A percentile compares a stretch with the other conserved stretches of the same genome.
Evolutionary conservation across 148 eudicot genomes (phyloP).

Genomic region (Talinum fruticosum): DNA sequence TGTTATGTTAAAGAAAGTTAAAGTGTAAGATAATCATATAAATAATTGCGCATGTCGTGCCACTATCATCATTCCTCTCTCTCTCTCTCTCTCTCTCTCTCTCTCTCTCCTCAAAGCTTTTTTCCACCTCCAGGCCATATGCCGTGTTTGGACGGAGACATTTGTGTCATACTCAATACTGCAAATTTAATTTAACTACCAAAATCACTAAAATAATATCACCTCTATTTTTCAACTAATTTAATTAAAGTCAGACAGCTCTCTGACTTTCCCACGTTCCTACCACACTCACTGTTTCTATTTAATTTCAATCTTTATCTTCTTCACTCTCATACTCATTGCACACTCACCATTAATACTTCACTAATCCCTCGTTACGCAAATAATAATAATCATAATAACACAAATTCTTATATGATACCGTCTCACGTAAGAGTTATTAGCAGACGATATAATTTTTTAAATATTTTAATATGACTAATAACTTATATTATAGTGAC

Average conservation of each 20-base stretch:
- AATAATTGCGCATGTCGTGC: constrained; percentile 15
- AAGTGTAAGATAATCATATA: background rate
- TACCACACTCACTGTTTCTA: background rate
- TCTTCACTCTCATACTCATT: background rate
- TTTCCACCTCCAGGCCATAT: background rate
- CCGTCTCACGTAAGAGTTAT: no score
- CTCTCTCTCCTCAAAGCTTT: no score
- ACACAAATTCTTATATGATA: no score
- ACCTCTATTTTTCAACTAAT: background rate
- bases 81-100: no score
- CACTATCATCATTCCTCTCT: constrained; percentile 12
- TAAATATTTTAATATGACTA: no score
- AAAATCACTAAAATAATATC: background rate
- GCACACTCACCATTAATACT: background rate
- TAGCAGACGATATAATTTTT: no score
- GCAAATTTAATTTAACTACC: no score
- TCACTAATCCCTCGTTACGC: no score
- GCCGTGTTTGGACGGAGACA: constrained; percentile 15
- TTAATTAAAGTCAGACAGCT: background rate
- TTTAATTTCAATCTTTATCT: background rate
- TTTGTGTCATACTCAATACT: background rate
- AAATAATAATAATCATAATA: no score
- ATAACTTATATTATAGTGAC: no score
- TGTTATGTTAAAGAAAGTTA: no score
- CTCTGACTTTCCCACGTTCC: constrained; percentile 8